phyloP scores from a whole-genome alignment of 257 asterid species.

The Ilex aquifolium region DNA sequence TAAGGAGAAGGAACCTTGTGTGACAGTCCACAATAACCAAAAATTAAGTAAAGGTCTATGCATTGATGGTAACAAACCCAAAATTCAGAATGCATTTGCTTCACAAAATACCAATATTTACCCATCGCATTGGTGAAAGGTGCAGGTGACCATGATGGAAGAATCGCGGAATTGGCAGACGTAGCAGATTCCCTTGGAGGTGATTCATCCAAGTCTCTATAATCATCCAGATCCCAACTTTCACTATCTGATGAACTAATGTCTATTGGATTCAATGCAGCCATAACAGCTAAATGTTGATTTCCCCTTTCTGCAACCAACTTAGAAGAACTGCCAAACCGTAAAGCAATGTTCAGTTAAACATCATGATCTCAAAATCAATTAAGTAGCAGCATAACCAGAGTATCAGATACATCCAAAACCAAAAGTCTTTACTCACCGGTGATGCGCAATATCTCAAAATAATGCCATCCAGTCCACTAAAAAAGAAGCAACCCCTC shows the following conservation, averaged over 20 bases:
- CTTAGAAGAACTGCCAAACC: conserved; percentile 24
- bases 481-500: conserved; percentile 13
- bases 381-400: conserved; percentile 5
- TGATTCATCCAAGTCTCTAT: conserved; percentile 38
- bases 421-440: conserved; percentile 30
- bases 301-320: conserved; percentile 18
- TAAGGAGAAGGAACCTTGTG: conserved; percentile 31
- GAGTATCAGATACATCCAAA: conserved; percentile 1
- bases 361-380: conserved; percentile 38
- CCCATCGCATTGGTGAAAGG: conserved; percentile 31
- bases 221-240: conserved; percentile 67
- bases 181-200: conserved; percentile 52
- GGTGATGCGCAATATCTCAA: conserved; percentile 26
- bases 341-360: too few species aligned
- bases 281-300: conserved; percentile 40
- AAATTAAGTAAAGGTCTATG: conserved; percentile 8
- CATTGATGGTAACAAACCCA: background rate
- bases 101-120: conserved; percentile 20
- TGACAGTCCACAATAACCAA: conserved; percentile 32
- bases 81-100: background rate
- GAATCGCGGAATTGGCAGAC: conserved; percentile 30
- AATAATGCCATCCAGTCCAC: conserved; percentile 21
- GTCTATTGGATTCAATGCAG: conserved; percentile 44
- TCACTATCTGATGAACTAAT: conserved; percentile 83
- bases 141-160: conserved; percentile 43